A percentile compares a stretch with the other conserved stretches of the same genome.
phyloP scores from a whole-genome alignment of 176 grass and related monocot genomes.

The Phoenix roebelenii region DNA sequence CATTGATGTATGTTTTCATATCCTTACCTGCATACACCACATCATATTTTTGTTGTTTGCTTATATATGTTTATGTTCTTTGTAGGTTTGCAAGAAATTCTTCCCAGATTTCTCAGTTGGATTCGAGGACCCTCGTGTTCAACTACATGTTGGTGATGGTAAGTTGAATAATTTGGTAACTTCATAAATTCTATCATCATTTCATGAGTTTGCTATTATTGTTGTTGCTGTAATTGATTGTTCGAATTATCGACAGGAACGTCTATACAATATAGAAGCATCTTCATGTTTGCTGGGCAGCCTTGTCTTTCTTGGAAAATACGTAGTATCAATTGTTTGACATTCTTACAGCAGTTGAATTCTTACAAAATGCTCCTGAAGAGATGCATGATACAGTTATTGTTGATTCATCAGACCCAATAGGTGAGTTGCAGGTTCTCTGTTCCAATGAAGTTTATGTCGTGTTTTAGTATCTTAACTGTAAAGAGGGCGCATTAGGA shows the following conservation, averaged over 20 bases:
- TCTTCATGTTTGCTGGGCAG: no score
- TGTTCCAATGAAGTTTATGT: no score
- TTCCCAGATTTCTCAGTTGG: slow-evolving; percentile 90
- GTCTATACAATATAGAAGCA: no score
- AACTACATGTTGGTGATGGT: slow-evolving; percentile 86
- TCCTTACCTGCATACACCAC: no score
- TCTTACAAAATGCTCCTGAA: slow-evolving; percentile 69
- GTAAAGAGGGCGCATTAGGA: no score
- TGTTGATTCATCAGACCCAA: slow-evolving; percentile 97
- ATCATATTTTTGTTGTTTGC: slow-evolving; percentile 3
- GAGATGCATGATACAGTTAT: slow-evolving; percentile 84
- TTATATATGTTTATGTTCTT: slow-evolving; percentile 7
- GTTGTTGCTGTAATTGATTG: no score
- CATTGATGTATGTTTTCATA: slow-evolving; percentile 54
- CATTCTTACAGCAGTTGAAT: slow-evolving; percentile 63
- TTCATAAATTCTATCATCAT: no score
- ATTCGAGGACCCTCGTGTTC: slow-evolving; percentile 83
- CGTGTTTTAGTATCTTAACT: no score
- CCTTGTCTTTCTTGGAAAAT: no score
- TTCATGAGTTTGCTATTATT: no score
- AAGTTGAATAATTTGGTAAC: slow-evolving; percentile 15
- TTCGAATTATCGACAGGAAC: no score
- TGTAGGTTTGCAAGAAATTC: slow-evolving; percentile 84
- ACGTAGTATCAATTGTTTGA: not conserved
- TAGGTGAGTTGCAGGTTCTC: slow-evolving; percentile 38